A percentile compares a stretch with the other conserved stretches of the same genome.
Conservation (phyloP, 2,329 filamentous ascomycete species). For the Mariannaea sp. region DNA sequence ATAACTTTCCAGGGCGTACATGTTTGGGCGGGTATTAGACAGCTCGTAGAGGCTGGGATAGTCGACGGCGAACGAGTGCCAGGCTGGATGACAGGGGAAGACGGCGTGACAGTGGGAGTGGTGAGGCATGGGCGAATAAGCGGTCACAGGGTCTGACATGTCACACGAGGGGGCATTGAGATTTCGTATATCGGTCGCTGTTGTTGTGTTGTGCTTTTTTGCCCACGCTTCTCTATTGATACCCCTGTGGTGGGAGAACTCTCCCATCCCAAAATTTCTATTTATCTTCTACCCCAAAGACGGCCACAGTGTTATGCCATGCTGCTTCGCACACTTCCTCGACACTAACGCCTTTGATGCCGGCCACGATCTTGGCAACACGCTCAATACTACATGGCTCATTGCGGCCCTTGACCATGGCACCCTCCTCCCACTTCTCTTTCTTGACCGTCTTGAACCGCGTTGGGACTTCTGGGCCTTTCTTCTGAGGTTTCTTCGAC, state of each 20-base stretch:
- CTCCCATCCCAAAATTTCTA: conserved; percentile 24
- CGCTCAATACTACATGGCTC: conserved; percentile 87
- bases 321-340: conserved; percentile 86
- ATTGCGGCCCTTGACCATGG: conserved; percentile 93
- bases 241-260: conserved; percentile 30
- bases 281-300: conserved; percentile 70
- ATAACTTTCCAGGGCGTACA: conserved; percentile 76
- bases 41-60: conserved; percentile 76
- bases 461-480: conserved; percentile 68
- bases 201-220: too few relatives aligned
- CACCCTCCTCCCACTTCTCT: conserved; percentile 87
- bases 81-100: conserved; percentile 89
- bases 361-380: conserved; percentile 87
- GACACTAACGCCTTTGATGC: conserved; percentile 77
- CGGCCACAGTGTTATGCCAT: conserved; percentile 78
- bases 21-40: conserved; percentile 79
- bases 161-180: conserved; percentile 36
- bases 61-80: conserved; percentile 81
- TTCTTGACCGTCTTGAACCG: conserved; percentile 89
- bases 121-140: conserved; percentile 69
- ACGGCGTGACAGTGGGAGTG: conserved; percentile 74
- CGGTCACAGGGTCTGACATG: conserved; percentile 61
- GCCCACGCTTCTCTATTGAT: conserved; percentile 40
- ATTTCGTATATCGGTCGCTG: conserved; percentile 25
- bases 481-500: conserved; percentile 57